Evolutionary conservation across 768 basidiomycete genomes (phyloP).

Genomic region (Crassisporium funariophilum): DNA sequence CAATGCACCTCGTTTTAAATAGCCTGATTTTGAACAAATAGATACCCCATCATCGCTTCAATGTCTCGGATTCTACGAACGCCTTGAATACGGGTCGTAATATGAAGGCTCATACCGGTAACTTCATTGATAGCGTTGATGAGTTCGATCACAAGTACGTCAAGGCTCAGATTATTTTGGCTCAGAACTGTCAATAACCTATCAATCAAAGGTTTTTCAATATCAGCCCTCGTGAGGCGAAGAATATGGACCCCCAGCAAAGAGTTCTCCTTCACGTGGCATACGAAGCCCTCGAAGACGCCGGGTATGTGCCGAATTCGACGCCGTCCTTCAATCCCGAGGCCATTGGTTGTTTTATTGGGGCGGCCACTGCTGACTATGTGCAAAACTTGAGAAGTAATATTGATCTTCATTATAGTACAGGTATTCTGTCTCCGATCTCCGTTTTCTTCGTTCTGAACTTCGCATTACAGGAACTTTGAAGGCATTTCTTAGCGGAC

Average conservation of each 20-base stretch:
- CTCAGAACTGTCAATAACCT: background rate
- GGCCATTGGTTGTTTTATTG: conserved; percentile 65
- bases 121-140: conserved; percentile 60
- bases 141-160: conserved; percentile 62
- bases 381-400: conserved; percentile 61
- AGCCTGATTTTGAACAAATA: conserved; percentile 26
- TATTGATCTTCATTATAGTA: conserved; percentile 72
- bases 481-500: conserved; percentile 68
- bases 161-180: background rate
- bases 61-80: conserved; percentile 40
- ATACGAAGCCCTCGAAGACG: conserved; percentile 68
- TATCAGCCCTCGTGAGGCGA: conserved; percentile 74
- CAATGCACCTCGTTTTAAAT: background rate
- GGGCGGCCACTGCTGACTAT: conserved; percentile 73
- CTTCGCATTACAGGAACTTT: conserved; percentile 54
- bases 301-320: conserved; percentile 67
- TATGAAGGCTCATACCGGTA: conserved; percentile 58
- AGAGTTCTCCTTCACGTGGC: conserved; percentile 67
- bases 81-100: conserved; percentile 34
- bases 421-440: conserved; percentile 43
- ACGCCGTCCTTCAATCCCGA: conserved; percentile 53
- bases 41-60: conserved; percentile 67
- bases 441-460: background rate
- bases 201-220: conserved; percentile 54
- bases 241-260: conserved; percentile 78